Percentiles rank a stretch among this genome's conserved stretches.
Evolutionary conservation across 176 grass and related monocot genomes (phyloP).

Genomic region (Themeda triandra): DNA sequence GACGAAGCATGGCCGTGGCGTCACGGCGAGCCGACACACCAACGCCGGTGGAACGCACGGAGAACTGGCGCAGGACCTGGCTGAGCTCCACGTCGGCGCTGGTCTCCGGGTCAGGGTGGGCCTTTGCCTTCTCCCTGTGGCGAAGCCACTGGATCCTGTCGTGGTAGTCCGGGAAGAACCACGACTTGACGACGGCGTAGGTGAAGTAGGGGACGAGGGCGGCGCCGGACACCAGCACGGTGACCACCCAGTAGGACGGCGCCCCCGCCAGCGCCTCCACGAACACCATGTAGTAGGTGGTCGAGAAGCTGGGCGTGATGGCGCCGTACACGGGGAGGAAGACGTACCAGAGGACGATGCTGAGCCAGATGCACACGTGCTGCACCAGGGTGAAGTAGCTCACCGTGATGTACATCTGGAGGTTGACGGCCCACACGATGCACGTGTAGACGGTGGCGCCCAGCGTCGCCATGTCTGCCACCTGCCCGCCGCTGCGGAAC

Average conservation of each 20-base stretch:
- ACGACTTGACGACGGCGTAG: conserved; percentile 34
- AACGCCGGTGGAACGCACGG: conserved; percentile 62
- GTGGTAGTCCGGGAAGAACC: conserved; percentile 83
- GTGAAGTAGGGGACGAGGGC: conserved; percentile 68
- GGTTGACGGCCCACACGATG: conserved; percentile 74
- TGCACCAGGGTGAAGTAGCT: conserved; percentile 85
- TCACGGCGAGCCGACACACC: conserved; percentile 77
- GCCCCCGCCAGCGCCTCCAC: conserved; percentile 41
- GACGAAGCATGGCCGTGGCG: conserved; percentile 25
- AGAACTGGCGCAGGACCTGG: conserved; percentile 61
- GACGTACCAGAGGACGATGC: conserved; percentile 70
- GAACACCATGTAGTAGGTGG: conserved; percentile 64
- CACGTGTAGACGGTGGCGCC: conserved; percentile 63
- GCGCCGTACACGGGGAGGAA: conserved; percentile 76
- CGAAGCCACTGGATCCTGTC: conserved; percentile 70
- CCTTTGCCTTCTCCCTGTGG: conserved; percentile 31
- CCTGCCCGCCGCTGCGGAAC: conserved; percentile 47
- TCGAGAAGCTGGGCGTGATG: conserved; percentile 58
- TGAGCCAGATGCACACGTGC: conserved; percentile 72
- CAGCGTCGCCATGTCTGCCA: conserved; percentile 36
- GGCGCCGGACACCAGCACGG: conserved; percentile 42
- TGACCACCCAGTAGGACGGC: conserved; percentile 64
- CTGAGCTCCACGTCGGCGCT: conserved; percentile 48
- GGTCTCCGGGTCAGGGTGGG: conserved; percentile 34
- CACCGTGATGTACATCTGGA: conserved; percentile 61